phyloP scores from a whole-genome alignment of 352 stramenopile species.

The Pythium oligandrum region DNA sequence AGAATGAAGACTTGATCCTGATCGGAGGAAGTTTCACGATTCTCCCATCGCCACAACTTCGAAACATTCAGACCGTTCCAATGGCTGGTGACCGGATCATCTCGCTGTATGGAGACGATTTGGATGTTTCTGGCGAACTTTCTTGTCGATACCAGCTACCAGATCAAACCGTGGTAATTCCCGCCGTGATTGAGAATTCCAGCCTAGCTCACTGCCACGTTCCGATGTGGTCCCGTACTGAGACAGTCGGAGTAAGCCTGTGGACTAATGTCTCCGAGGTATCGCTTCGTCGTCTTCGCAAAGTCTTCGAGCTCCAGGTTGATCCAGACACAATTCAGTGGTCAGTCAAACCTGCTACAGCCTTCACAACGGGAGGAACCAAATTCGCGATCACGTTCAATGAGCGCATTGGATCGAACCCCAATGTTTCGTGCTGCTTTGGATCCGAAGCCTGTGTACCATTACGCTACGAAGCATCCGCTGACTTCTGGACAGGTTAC shows the following conservation, averaged over 20 bases:
- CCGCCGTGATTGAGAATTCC: constrained; percentile 29
- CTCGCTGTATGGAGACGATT: constrained; percentile 33
- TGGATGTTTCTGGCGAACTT: constrained; percentile 23
- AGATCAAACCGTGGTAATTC: constrained; percentile 13
- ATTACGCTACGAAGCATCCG: neutral
- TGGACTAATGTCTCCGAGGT: too few relatives aligned
- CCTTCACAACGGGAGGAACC: neutral
- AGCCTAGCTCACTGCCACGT: constrained; percentile 26
- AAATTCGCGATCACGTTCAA: constrained; percentile 5
- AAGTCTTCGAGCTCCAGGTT: neutral
- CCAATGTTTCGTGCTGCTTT: constrained; percentile 15
- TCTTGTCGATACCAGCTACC: constrained; percentile 36
- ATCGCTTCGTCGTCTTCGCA: too few relatives aligned
- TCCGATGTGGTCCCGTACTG: constrained; percentile 2
- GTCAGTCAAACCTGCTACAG: neutral
- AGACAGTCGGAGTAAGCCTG: neutral
- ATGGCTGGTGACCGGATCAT: constrained; percentile 5
- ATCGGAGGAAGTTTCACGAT: constrained; percentile 6
- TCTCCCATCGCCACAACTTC: constrained; percentile 10
- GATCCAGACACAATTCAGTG: neutral
- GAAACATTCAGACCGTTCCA: neutral
- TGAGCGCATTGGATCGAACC: neutral
- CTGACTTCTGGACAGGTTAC: neutral
- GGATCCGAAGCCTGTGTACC: constrained; percentile 1
- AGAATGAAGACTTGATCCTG: neutral